Percentiles rank a stretch among this genome's conserved stretches.
Conservation (phyloP, 116 monocot species). For the Posidonia oceanica region DNA sequence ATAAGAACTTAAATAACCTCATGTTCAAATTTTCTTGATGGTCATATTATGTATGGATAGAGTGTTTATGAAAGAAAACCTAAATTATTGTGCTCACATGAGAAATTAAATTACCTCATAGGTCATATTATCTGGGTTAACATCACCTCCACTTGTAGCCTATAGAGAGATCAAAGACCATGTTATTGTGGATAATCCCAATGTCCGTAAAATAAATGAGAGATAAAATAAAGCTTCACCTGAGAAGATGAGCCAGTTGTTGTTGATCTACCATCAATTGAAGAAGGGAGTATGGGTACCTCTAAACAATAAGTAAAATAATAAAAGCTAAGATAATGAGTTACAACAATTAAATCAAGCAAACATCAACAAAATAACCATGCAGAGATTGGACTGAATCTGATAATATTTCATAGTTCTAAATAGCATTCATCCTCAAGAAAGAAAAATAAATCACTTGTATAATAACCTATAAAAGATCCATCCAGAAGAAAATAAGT, state of each 20-base stretch:
- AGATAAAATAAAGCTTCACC: background rate
- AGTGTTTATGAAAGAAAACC: no score
- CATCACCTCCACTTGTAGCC: constrained; percentile 36
- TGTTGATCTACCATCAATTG: background rate
- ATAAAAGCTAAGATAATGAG: background rate
- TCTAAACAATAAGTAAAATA: constrained; percentile 2
- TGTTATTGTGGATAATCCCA: background rate
- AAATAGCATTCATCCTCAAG: background rate
- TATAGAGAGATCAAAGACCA: constrained; percentile 3
- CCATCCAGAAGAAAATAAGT: background rate
- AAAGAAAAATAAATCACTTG: background rate
- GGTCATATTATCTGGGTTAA: constrained; percentile 70
- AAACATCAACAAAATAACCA: background rate
- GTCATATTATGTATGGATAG: no score
- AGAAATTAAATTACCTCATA: constrained; percentile 48
- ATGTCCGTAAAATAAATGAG: background rate
- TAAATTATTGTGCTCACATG: background rate
- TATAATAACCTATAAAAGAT: constrained; percentile 3
- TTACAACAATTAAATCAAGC: background rate
- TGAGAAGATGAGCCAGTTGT: background rate
- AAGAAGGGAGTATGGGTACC: background rate
- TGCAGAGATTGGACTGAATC: background rate
- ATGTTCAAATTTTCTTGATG: no score
- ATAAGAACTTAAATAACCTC: no score
- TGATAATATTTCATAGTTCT: background rate